A percentile compares a stretch with the other conserved stretches of the same genome.
phyloP scores from a whole-genome alignment of 768 basidiomycete species.

The Suillus variegatus region DNA sequence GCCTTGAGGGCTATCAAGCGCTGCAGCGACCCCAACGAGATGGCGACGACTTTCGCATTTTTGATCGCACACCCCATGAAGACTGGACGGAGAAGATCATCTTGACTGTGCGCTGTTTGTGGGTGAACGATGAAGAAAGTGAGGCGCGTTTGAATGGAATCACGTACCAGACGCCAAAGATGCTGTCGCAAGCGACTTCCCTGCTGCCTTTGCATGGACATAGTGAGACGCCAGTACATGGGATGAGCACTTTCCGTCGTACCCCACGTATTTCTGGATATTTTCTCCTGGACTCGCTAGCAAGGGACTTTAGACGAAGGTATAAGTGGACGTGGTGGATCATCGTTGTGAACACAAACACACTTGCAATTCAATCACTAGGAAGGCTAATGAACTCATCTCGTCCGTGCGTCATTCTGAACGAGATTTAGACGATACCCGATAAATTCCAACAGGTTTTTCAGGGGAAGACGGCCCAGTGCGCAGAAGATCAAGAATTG shows the following conservation, averaged over 20 bases:
- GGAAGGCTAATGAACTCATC: constrained; percentile 67
- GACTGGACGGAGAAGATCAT: too few relatives aligned
- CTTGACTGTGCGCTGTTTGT: too few relatives aligned
- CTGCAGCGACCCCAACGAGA: constrained; percentile 88
- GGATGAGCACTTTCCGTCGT: neutral
- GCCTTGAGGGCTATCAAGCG: constrained; percentile 85
- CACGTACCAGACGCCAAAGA: too few relatives aligned
- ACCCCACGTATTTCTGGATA: constrained; percentile 96
- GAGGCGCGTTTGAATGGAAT: too few relatives aligned
- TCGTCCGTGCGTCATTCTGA: neutral
- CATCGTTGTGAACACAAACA: constrained; percentile 22
- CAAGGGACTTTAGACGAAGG: constrained; percentile 58
- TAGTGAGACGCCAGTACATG: neutral
- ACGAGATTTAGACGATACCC: neutral
- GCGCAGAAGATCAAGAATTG: neutral
- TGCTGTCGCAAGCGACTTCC: too few relatives aligned
- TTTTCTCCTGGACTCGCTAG: constrained; percentile 85
- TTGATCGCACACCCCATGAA: constrained; percentile 21
- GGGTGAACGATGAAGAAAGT: too few relatives aligned
- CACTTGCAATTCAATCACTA: constrained; percentile 76
- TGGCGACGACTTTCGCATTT: constrained; percentile 91
- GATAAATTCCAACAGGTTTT: neutral
- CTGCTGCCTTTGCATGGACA: too few relatives aligned
- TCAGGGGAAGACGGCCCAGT: neutral
- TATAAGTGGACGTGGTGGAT: constrained; percentile 12